phyloP scores from a whole-genome alignment of 495 filamentous ascomycete genomes.

The Aspergillus sclerotiicarbonarius region DNA sequence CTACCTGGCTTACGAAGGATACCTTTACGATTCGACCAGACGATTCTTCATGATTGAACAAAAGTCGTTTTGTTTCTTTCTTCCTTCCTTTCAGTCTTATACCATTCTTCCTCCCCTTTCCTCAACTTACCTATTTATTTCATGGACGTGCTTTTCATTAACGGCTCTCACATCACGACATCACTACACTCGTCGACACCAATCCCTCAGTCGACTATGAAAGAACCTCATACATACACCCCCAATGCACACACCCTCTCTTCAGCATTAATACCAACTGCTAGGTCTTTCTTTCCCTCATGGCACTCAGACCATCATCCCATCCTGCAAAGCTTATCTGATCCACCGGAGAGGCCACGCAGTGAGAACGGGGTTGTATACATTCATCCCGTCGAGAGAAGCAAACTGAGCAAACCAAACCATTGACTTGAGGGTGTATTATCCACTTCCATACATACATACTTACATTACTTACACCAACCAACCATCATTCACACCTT shows the following conservation, averaged over 20 bases:
- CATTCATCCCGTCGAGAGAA: no score
- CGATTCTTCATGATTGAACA: slow-evolving; percentile 17
- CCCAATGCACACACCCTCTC: no score
- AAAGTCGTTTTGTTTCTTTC: slow-evolving; percentile 12
- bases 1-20: background rate
- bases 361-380: no score
- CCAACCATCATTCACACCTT: background rate
- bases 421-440: no score
- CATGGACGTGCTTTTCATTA: background rate
- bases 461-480: background rate
- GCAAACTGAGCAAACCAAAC: no score
- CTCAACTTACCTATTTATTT: background rate
- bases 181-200: background rate
- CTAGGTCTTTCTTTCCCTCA: no score
- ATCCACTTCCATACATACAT: background rate
- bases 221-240: background rate
- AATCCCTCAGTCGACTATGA: background rate
- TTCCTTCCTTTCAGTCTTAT: slow-evolving; percentile 21
- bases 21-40: slow-evolving; percentile 15
- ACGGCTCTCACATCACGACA: slow-evolving; percentile 5
- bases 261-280: no score
- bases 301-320: no score
- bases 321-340: no score
- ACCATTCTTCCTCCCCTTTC: slow-evolving; percentile 4
- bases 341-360: no score